phyloP scores from a whole-genome alignment of 176 grass and related monocot genomes.

The Oryza australiensis region DNA sequence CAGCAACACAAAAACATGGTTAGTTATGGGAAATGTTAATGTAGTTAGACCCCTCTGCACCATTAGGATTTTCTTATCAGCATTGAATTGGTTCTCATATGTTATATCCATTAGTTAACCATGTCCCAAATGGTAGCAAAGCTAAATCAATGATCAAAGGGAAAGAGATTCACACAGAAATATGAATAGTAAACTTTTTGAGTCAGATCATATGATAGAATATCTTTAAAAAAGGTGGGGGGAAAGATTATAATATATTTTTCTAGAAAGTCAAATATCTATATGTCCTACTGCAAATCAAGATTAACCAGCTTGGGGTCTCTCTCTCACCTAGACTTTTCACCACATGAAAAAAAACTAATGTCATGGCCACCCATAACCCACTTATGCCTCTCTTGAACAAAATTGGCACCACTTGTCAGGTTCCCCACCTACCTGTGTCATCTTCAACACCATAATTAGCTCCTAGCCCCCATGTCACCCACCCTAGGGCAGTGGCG shows the following conservation, averaged over 20 bases:
- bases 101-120: not conserved
- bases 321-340: not conserved
- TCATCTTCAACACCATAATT: not conserved
- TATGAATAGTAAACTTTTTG: not conserved
- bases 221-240: not conserved
- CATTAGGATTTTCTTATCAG: not conserved
- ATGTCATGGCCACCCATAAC: not conserved
- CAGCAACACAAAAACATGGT: not conserved
- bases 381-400: not conserved
- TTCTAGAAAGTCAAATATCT: not conserved
- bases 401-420: not conserved
- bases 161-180: not conserved
- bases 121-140: conserved; percentile 3
- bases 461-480: not conserved
- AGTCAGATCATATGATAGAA: not conserved
- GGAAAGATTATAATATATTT: not conserved
- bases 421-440: not conserved
- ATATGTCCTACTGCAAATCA: not conserved
- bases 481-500: not conserved
- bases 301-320: not conserved
- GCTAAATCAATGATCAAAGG: not conserved
- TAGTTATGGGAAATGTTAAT: not conserved
- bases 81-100: not conserved
- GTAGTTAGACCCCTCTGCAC: not conserved
- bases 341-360: not conserved